phyloP scores from a whole-genome alignment of 805 yeast species.

The Ascoidea rubescens region DNA sequence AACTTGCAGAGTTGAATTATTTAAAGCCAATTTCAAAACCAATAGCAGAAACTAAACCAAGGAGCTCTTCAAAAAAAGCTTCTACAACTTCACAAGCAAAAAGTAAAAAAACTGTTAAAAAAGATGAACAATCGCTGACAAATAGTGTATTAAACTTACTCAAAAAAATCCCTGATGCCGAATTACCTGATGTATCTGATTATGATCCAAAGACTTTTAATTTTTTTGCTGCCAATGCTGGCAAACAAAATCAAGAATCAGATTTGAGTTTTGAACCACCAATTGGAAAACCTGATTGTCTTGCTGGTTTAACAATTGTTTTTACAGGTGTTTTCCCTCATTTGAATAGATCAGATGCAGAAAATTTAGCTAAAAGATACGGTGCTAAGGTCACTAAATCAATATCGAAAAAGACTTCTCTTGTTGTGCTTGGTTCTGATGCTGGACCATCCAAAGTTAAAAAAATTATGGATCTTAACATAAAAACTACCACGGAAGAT shows the following conservation, averaged over 20 bases:
- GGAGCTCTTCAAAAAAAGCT: not conserved
- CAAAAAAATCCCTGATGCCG: constrained; percentile 61
- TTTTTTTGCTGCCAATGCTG: constrained; percentile 18
- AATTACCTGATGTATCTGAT: constrained; percentile 39
- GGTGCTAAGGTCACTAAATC: constrained; percentile 89
- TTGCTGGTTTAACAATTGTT: constrained; percentile 80
- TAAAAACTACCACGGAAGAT: constrained; percentile 76
- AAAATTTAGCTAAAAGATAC: constrained; percentile 62
- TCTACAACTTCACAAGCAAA: constrained; percentile 12
- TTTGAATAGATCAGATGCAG: constrained; percentile 64
- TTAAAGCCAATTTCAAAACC: no score
- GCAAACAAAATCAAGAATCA: constrained; percentile 13
- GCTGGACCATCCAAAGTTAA: constrained; percentile 94
- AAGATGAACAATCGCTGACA: no score
- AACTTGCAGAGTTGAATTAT: no score
- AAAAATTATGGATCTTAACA: constrained; percentile 56
- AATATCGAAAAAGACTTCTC: constrained; percentile 70
- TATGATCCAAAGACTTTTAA: constrained; percentile 40
- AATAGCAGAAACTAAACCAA: no score
- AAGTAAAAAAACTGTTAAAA: constrained; percentile 29
- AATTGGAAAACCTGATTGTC: constrained; percentile 72
- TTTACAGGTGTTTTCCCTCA: constrained; percentile 85
- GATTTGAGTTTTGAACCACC: constrained; percentile 39
- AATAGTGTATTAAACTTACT: constrained; percentile 21
- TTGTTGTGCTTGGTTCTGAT: constrained; percentile 86